These are phyloP conservation scores for Schwanniomyces pseudopolymorphus DNA, from an alignment of 805 yeast genomes.

Conservation along the genomic window DNA sequence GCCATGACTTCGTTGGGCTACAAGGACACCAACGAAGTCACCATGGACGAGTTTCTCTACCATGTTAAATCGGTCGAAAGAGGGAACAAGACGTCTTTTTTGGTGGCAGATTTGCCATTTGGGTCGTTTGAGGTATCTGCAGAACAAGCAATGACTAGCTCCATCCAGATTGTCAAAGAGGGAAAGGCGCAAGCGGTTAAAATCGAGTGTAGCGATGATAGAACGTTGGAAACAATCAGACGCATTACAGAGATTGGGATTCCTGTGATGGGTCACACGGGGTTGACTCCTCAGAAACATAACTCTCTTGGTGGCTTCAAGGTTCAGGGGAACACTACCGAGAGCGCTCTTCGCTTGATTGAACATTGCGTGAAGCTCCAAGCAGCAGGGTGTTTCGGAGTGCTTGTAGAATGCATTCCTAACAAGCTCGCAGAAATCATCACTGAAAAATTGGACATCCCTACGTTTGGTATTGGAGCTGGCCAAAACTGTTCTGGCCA, in stretches of 20 bases:
- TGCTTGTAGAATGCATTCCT: conserved; percentile 88
- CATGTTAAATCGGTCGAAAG: conserved; percentile 76
- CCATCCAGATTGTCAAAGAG: conserved; percentile 52
- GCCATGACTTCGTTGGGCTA: conserved; percentile 92
- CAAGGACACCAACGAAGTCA: conserved; percentile 68
- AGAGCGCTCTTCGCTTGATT: conserved; percentile 54
- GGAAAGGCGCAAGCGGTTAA: conserved; percentile 74
- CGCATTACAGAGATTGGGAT: conserved; percentile 68
- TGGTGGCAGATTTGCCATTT: conserved; percentile 86
- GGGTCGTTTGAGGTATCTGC: conserved; percentile 74
- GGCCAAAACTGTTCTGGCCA: conserved; percentile 85
- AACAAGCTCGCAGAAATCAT: conserved; percentile 63
- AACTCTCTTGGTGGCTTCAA: conserved; percentile 82
- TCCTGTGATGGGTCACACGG: conserved; percentile 90
- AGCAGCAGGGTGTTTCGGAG: conserved; percentile 70
- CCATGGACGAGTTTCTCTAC: conserved; percentile 76
- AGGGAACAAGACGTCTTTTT: conserved; percentile 62
- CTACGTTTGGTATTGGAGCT: conserved; percentile 96
- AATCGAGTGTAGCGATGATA: conserved; percentile 75
- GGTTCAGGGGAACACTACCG: conserved; percentile 69
- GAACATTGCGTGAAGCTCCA: conserved; percentile 71
- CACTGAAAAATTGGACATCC: conserved; percentile 59
- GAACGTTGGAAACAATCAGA: conserved; percentile 49
- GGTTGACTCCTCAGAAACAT: conserved; percentile 86
- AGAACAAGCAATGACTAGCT: conserved; percentile 60